These are phyloP conservation scores for Suillus subaureus DNA, from an alignment of 768 basidiomycete species.

Conservation along the genomic window DNA sequence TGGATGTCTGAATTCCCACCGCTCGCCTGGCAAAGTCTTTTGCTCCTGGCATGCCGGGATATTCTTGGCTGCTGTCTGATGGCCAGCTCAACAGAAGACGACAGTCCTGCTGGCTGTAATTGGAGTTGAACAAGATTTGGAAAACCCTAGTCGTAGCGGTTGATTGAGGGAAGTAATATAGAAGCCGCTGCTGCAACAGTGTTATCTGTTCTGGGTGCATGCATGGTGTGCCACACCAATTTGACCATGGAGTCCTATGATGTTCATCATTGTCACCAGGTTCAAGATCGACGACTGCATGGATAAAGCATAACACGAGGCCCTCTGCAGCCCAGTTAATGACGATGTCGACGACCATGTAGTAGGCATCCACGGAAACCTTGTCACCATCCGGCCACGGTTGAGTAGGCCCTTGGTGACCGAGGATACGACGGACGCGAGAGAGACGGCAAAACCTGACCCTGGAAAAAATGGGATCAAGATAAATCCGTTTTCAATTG, in stretches of 20 bases:
- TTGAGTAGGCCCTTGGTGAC: constrained; percentile 56
- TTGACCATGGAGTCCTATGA: constrained; percentile 77
- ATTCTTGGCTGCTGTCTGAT: constrained; percentile 50
- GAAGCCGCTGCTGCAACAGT: constrained; percentile 60
- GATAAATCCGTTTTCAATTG: constrained; percentile 10
- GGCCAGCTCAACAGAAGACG: constrained; percentile 77
- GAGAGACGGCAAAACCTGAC: constrained; percentile 81
- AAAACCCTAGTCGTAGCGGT: constrained; percentile 66
- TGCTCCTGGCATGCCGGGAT: constrained; percentile 44
- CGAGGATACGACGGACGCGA: constrained; percentile 71
- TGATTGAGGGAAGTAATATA: constrained; percentile 53
- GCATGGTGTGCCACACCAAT: constrained; percentile 83
- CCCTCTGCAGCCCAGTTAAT: constrained; percentile 89
- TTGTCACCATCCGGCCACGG: constrained; percentile 70
- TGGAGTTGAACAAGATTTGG: constrained; percentile 68
- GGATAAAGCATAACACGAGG: constrained; percentile 86
- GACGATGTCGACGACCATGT: constrained; percentile 87
- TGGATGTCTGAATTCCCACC: constrained; percentile 58
- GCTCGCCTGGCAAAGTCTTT: constrained; percentile 59
- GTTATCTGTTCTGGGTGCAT: constrained; percentile 61
- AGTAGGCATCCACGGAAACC: constrained; percentile 68
- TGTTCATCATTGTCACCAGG: constrained; percentile 74
- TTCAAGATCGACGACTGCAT: constrained; percentile 75
- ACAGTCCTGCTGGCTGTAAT: constrained; percentile 43
- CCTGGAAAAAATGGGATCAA: constrained; percentile 41